Evolutionary conservation across 768 basidiomycete genomes (phyloP).

Genomic region (Boletellus sp.): DNA sequence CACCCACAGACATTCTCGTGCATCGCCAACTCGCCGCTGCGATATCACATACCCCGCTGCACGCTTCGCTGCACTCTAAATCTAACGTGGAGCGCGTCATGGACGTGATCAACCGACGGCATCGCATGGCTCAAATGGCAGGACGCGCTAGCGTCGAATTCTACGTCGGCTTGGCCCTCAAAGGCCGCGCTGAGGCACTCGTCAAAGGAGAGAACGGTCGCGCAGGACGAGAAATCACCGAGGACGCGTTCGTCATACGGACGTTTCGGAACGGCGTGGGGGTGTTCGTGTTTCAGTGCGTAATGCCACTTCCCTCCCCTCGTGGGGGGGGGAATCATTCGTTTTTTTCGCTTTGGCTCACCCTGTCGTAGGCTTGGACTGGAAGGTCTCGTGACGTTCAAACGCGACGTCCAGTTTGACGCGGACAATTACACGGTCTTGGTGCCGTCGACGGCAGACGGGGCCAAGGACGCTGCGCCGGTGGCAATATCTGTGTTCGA

Average conservation of each 20-base stretch:
- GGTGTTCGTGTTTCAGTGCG: slow-evolving; percentile 94
- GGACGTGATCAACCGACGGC: slow-evolving; percentile 84
- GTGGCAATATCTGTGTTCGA: slow-evolving; percentile 3
- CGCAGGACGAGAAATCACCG: slow-evolving; percentile 44
- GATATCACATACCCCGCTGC: slow-evolving; percentile 78
- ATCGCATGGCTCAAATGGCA: slow-evolving; percentile 97
- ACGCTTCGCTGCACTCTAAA: slow-evolving; percentile 86
- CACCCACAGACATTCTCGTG: slow-evolving; percentile 72
- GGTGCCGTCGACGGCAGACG: slow-evolving; percentile 43
- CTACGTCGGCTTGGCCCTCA: slow-evolving; percentile 90
- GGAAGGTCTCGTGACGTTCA: slow-evolving; percentile 93
- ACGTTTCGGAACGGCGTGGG: slow-evolving; percentile 93
- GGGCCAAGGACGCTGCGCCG: neutral
- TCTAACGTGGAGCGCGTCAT: slow-evolving; percentile 82
- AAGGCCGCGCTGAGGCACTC: slow-evolving; percentile 49
- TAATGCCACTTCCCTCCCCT: neutral
- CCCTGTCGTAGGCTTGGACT: slow-evolving; percentile 67
- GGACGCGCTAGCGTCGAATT: slow-evolving; percentile 96
- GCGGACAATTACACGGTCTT: slow-evolving; percentile 85
- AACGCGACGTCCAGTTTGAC: slow-evolving; percentile 84
- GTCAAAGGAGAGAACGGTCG: slow-evolving; percentile 34
- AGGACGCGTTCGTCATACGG: slow-evolving; percentile 91
- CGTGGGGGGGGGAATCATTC: no score
- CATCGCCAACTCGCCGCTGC: slow-evolving; percentile 93
- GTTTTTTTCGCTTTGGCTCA: neutral